Conservation (phyloP, 805 yeast genomes). For the Saccharomycopsis sp. region DNA sequence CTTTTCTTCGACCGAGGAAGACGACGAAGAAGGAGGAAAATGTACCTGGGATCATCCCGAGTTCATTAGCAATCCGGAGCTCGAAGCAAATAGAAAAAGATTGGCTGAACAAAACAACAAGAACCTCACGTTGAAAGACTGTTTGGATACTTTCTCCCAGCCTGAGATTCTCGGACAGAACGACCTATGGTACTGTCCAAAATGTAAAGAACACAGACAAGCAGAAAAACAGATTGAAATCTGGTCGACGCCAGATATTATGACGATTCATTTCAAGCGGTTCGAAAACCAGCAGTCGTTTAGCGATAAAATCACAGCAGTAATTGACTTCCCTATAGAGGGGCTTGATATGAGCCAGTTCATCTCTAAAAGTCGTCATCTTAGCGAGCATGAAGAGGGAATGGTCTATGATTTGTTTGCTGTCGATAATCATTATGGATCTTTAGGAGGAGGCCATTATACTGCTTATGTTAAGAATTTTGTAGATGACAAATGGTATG, state of each 20-base stretch:
- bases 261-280: conserved; percentile 84
- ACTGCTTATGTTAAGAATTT: conserved; percentile 83
- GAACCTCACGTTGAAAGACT: conserved; percentile 59
- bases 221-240: conserved; percentile 87
- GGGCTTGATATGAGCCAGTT: conserved; percentile 68
- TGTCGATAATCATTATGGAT: conserved; percentile 94
- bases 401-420: conserved; percentile 78
- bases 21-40: conserved; percentile 38
- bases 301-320: conserved; percentile 82
- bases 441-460: conserved; percentile 96
- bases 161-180: conserved; percentile 83
- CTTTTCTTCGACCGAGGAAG: conserved; percentile 42
- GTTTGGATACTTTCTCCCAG: conserved; percentile 65
- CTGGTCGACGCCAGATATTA: conserved; percentile 90
- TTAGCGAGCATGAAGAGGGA: conserved; percentile 21
- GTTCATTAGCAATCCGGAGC: conserved; percentile 44
- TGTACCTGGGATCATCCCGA: conserved; percentile 54
- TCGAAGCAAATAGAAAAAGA: conserved; percentile 39
- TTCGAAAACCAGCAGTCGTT: conserved; percentile 79
- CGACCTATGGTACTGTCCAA: conserved; percentile 92
- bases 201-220: conserved; percentile 80
- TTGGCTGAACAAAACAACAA: conserved; percentile 28
- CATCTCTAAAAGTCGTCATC: conserved; percentile 33
- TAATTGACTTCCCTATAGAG: conserved; percentile 81
- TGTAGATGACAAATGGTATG: conserved; percentile 76